These are phyloP conservation scores for Uncinocarpus reesii DNA, from an alignment of 2,329 filamentous ascomycete species.

Conservation along the genomic window DNA sequence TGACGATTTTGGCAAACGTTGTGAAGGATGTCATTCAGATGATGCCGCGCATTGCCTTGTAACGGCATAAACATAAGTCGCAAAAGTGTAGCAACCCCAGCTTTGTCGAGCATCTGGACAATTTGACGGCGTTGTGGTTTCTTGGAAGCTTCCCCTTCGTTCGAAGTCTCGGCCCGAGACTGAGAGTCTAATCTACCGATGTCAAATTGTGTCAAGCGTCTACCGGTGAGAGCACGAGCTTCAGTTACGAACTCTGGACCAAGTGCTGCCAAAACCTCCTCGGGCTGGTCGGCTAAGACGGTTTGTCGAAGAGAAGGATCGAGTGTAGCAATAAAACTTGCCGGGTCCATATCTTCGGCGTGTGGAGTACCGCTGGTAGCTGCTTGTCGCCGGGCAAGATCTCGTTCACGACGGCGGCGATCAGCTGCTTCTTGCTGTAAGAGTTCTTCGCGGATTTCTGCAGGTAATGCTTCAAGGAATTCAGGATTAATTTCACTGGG, in stretches of 20 bases:
- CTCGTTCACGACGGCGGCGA: conserved; percentile 75
- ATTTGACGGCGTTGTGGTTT: conserved; percentile 69
- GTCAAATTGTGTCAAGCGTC: conserved; percentile 47
- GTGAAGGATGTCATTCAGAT: conserved; percentile 76
- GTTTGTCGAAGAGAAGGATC: conserved; percentile 74
- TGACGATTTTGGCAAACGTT: conserved; percentile 95
- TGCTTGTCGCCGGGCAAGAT: conserved; percentile 62
- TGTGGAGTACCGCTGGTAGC: conserved; percentile 43
- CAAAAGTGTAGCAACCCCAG: conserved; percentile 86
- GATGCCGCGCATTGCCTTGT: conserved; percentile 71
- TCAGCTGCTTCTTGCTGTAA: conserved; percentile 83
- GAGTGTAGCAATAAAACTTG: conserved; percentile 83
- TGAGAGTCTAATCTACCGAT: conserved; percentile 28
- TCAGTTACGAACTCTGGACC: conserved; percentile 80
- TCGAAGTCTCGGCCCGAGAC: conserved; percentile 17
- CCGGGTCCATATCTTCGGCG: conserved; percentile 78
- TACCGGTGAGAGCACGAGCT: conserved; percentile 59
- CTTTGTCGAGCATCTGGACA: conserved; percentile 93
- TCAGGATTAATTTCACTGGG: conserved; percentile 64
- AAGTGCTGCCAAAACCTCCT: conserved; percentile 72
- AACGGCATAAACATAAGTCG: conserved; percentile 98
- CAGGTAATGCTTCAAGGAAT: conserved; percentile 83
- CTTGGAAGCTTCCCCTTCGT: conserved; percentile 41
- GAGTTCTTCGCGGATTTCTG: conserved; percentile 81
- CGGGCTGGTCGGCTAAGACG: conserved; percentile 82